Evolutionary conservation across 441 rosid species (phyloP).

Genomic region (Capsella rubella): DNA sequence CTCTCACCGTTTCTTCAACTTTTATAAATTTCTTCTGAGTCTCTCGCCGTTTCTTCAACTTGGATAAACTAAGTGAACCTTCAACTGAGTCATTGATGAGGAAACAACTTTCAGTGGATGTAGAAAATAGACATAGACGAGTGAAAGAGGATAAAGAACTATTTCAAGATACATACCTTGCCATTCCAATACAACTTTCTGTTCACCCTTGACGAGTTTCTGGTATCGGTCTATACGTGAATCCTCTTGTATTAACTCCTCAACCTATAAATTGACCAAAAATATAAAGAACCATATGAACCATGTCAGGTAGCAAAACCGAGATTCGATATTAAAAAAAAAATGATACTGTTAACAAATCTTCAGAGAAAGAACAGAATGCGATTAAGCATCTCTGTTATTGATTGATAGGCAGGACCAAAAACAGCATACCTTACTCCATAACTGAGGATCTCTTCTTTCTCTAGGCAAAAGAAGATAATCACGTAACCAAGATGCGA

Average conservation of each 20-base stretch:
- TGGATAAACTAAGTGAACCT: constrained; percentile 76
- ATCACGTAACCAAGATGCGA: constrained; percentile 85
- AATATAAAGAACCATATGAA: constrained; percentile 6
- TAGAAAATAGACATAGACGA: background rate
- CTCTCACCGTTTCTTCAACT: constrained; percentile 28
- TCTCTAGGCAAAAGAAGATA: constrained; percentile 86
- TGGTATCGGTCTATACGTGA: constrained; percentile 88
- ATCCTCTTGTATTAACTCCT: constrained; percentile 84
- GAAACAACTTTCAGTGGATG: constrained; percentile 17
- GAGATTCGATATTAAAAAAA: background rate
- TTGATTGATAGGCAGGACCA: background rate
- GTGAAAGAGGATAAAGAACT: background rate
- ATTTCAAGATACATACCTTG: constrained; percentile 62
- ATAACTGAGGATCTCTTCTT: constrained; percentile 76
- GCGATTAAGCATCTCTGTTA: background rate
- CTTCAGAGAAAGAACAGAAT: constrained; percentile 8
- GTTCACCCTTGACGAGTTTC: constrained; percentile 86
- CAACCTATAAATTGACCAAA: constrained; percentile 63
- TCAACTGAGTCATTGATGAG: constrained; percentile 57
- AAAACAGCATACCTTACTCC: constrained; percentile 68
- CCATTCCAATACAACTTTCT: constrained; percentile 98
- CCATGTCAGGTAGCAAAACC: background rate
- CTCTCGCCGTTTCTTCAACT: constrained; percentile 54
- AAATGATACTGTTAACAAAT: background rate
- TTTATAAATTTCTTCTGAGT: constrained; percentile 31